Conservation (phyloP, 1,284 basidiomycete species). For the Puccinia hordei region DNA sequence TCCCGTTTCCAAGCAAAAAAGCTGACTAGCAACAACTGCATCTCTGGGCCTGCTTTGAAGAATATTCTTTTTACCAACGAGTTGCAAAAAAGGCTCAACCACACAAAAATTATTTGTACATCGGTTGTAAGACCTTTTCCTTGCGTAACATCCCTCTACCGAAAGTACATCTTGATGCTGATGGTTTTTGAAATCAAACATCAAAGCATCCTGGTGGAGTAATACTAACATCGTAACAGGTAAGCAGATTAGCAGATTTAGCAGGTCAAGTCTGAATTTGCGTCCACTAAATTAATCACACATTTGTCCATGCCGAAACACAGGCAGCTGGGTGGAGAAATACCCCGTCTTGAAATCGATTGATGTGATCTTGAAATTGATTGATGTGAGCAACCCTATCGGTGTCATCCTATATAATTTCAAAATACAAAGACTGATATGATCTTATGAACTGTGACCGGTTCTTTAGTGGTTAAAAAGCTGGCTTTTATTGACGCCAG, state of each 20-base stretch:
- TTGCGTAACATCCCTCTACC: not conserved
- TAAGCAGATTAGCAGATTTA: constrained; percentile 15
- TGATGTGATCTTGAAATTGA: constrained; percentile 10
- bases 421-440: not conserved
- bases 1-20: not conserved
- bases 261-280: not conserved
- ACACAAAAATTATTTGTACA: constrained; percentile 38
- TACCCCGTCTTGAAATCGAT: too few relatives aligned
- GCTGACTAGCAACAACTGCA: not conserved
- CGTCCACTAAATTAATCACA: not conserved
- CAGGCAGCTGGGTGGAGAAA: not conserved
- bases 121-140: constrained; percentile 13
- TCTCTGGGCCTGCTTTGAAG: not conserved
- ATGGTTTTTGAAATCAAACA: not conserved
- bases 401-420: not conserved
- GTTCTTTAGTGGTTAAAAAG: constrained; percentile 14
- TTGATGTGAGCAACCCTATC: not conserved
- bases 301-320: not conserved
- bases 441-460: not conserved
- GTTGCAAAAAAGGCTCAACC: constrained; percentile 28
- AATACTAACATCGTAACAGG: constrained; percentile 16
- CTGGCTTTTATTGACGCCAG: constrained; percentile 27
- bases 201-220: constrained; percentile 45
- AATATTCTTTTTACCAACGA: constrained; percentile 43
- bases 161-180: not conserved